These are phyloP conservation scores for Cucurbita moschata DNA, from an alignment of 306 rosid genomes.

Conservation along the genomic window DNA sequence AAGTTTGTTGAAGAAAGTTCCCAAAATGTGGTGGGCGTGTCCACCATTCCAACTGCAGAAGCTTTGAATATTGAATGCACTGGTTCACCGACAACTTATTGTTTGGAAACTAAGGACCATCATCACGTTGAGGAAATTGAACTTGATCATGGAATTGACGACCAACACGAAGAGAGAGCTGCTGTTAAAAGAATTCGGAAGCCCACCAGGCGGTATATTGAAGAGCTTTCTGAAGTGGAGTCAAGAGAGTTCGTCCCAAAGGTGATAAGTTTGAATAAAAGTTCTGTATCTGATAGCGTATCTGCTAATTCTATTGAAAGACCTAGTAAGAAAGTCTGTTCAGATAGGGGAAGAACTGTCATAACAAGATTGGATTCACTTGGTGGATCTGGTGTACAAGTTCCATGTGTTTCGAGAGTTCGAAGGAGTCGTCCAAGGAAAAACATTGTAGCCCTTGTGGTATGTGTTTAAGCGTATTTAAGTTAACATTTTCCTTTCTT, in stretches of 20 bases:
- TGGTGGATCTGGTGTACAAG: conserved; percentile 65
- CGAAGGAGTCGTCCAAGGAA: conserved; percentile 96
- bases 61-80: conserved; percentile 20
- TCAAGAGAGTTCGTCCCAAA: conserved; percentile 42
- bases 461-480: conserved; percentile 15
- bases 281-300: conserved; percentile 21
- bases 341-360: conserved; percentile 40
- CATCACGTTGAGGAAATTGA: conserved; percentile 33
- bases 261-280: conserved; percentile 26
- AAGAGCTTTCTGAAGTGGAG: conserved; percentile 84
- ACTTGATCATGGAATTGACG: conserved; percentile 34
- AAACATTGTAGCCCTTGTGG: conserved; percentile 59
- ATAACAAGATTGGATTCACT: conserved; percentile 60
- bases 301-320: conserved; percentile 23
- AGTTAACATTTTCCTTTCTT: background rate
- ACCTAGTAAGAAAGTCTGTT: conserved; percentile 33
- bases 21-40: conserved; percentile 22
- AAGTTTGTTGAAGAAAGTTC: conserved; percentile 36
- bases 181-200: conserved; percentile 74
- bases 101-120: conserved; percentile 29
- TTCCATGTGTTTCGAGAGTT: conserved; percentile 78
- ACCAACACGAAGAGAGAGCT: conserved; percentile 39
- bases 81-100: conserved; percentile 28
- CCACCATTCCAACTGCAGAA: conserved; percentile 14
- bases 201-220: conserved; percentile 94